Evolutionary conservation across 495 filamentous ascomycete species (phyloP).

Genomic region (Podospora comata): DNA sequence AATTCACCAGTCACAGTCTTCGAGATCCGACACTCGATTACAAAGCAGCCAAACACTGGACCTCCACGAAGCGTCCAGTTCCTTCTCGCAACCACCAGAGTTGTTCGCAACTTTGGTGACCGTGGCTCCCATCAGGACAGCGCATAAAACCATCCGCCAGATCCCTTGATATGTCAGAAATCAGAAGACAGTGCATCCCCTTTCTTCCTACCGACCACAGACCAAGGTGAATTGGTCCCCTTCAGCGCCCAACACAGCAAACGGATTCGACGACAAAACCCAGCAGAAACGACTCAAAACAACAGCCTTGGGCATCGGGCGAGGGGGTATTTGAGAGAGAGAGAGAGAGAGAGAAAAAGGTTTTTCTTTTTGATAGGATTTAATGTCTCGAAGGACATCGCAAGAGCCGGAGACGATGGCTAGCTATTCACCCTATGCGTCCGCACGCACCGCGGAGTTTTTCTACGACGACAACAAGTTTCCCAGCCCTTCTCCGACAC

Average conservation of each 20-base stretch:
- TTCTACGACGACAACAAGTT: slow-evolving; percentile 42
- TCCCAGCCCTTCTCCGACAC: slow-evolving; percentile 48
- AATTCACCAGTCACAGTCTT: not conserved
- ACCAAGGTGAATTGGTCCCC: slow-evolving; percentile 55
- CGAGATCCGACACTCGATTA: slow-evolving; percentile 11
- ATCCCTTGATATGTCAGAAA: slow-evolving; percentile 50
- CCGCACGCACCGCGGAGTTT: slow-evolving; percentile 40
- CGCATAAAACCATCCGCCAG: slow-evolving; percentile 37
- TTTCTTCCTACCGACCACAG: slow-evolving; percentile 55
- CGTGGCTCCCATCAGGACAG: slow-evolving; percentile 24
- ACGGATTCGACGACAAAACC: slow-evolving; percentile 34
- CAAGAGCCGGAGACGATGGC: slow-evolving; percentile 40
- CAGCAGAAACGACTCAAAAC: slow-evolving; percentile 21
- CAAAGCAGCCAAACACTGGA: slow-evolving; percentile 11
- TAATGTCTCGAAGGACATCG: slow-evolving; percentile 35
- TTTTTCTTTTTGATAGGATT: slow-evolving; percentile 1
- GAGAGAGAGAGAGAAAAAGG: slow-evolving; percentile 18
- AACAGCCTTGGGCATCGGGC: slow-evolving; percentile 21
- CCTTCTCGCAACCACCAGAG: slow-evolving; percentile 32
- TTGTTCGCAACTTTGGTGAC: slow-evolving; percentile 34
- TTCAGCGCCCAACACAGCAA: slow-evolving; percentile 45
- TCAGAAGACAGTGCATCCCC: slow-evolving; percentile 47
- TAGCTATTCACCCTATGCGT: slow-evolving; percentile 48
- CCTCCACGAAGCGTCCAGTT: slow-evolving; percentile 31
- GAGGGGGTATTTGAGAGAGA: slow-evolving; percentile 17